Conservation (phyloP, 192 early-diverging fungal species). For the Mycoemilia scoparia region DNA sequence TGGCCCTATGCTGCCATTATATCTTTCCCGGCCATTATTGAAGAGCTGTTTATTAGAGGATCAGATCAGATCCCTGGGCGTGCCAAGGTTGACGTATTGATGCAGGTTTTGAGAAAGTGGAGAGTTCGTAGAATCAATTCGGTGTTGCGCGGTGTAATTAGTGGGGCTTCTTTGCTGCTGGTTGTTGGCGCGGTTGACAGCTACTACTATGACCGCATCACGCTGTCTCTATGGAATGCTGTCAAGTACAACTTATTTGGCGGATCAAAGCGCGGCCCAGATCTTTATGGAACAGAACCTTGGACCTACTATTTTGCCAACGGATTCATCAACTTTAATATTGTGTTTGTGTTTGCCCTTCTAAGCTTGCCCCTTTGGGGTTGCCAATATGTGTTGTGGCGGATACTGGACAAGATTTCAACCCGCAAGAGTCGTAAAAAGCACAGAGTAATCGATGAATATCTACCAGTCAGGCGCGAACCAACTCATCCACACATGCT, state of each 20-base stretch:
- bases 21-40: slow-evolving; percentile 58
- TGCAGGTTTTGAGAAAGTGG: too few relatives aligned
- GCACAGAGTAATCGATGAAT: neutral
- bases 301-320: slow-evolving; percentile 86
- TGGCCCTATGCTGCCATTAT: slow-evolving; percentile 77
- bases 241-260: slow-evolving; percentile 82
- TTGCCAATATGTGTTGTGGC: neutral
- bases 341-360: slow-evolving; percentile 58
- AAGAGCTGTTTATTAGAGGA: slow-evolving; percentile 40
- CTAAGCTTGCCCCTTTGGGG: slow-evolving; percentile 39
- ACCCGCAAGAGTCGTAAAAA: too few relatives aligned
- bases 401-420: too few relatives aligned
- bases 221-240: slow-evolving; percentile 70
- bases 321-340: slow-evolving; percentile 78
- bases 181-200: slow-evolving; percentile 45
- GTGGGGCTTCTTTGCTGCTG: slow-evolving; percentile 12
- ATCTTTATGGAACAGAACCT: slow-evolving; percentile 81
- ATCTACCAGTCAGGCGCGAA: neutral
- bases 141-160: slow-evolving; percentile 11
- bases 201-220: slow-evolving; percentile 48
- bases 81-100: too few relatives aligned
- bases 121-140: too few relatives aligned
- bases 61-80: slow-evolving; percentile 10
- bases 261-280: slow-evolving; percentile 36
- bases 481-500: slow-evolving; percentile 7